Conservation (phyloP, 495 filamentous ascomycete genomes). For the Xylaria scruposa region DNA sequence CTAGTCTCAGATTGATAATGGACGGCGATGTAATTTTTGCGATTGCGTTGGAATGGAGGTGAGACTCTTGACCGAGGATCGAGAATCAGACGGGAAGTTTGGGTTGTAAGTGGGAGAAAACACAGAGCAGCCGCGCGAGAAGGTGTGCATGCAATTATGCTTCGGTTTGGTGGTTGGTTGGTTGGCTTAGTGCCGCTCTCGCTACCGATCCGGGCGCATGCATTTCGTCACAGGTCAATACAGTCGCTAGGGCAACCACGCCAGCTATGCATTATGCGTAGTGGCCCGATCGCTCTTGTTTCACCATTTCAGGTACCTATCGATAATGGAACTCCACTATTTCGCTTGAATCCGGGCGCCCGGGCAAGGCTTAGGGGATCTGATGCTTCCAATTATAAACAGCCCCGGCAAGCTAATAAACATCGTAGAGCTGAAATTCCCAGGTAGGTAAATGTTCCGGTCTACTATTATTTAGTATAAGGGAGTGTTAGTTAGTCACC, state of each 20-base stretch:
- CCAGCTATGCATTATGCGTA: background rate
- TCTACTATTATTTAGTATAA: background rate
- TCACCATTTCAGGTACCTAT: constrained; percentile 13
- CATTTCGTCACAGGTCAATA: constrained; percentile 46
- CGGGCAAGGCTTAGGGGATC: constrained; percentile 18
- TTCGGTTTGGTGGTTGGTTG: constrained; percentile 29
- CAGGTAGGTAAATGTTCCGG: background rate
- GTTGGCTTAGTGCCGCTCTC: constrained; percentile 31
- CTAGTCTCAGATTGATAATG: constrained; percentile 18
- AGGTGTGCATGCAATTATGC: constrained; percentile 6
- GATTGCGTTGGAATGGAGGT: constrained; percentile 35
- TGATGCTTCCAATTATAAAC: constrained; percentile 12
- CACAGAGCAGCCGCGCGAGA: constrained; percentile 16
- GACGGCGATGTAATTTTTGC: background rate
- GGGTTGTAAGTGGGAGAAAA: constrained; percentile 22
- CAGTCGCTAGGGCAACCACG: constrained; percentile 40
- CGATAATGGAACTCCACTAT: background rate
- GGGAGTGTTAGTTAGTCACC: background rate
- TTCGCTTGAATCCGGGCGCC: constrained; percentile 3
- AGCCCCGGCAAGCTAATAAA: background rate
- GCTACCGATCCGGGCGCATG: constrained; percentile 25
- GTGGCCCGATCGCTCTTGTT: background rate
- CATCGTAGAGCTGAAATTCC: background rate
- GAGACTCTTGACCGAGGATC: constrained; percentile 36
- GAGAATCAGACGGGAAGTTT: constrained; percentile 26